phyloP scores from a whole-genome alignment of 2,329 filamentous ascomycete genomes.

The Cladophialophora immunda region DNA sequence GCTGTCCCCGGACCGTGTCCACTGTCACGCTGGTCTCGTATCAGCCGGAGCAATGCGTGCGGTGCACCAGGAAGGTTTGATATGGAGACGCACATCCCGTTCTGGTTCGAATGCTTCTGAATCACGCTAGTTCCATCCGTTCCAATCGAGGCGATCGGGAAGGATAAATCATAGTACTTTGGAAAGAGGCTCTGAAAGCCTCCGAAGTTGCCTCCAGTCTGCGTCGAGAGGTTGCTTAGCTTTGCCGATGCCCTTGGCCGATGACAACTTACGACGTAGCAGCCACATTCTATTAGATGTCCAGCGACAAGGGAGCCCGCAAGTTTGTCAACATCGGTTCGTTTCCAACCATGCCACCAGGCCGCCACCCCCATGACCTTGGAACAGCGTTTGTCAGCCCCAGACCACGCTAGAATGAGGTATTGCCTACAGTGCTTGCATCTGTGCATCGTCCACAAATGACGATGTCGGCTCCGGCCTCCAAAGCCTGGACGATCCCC shows the following conservation, averaged over 20 bases:
- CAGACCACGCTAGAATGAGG: not conserved
- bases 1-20: constrained; percentile 54
- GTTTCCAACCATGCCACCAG: constrained; percentile 37
- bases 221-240: not conserved
- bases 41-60: not conserved
- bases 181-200: constrained; percentile 44
- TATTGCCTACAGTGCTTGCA: constrained; percentile 30
- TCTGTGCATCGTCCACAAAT: constrained; percentile 46
- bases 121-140: constrained; percentile 55
- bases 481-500: constrained; percentile 45
- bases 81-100: not conserved
- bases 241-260: not conserved
- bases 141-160: constrained; percentile 57
- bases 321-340: constrained; percentile 33
- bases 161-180: constrained; percentile 47
- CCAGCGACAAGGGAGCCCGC: constrained; percentile 41
- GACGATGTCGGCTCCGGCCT: constrained; percentile 45
- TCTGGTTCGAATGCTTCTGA: constrained; percentile 53
- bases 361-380: constrained; percentile 36
- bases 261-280: constrained; percentile 32
- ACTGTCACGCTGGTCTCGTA: constrained; percentile 39
- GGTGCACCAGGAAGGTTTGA: not conserved
- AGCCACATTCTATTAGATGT: constrained; percentile 47
- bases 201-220: constrained; percentile 50
- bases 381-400: not conserved